phyloP scores from a whole-genome alignment of 106 monocot species.

The Vanilla planifolia region DNA sequence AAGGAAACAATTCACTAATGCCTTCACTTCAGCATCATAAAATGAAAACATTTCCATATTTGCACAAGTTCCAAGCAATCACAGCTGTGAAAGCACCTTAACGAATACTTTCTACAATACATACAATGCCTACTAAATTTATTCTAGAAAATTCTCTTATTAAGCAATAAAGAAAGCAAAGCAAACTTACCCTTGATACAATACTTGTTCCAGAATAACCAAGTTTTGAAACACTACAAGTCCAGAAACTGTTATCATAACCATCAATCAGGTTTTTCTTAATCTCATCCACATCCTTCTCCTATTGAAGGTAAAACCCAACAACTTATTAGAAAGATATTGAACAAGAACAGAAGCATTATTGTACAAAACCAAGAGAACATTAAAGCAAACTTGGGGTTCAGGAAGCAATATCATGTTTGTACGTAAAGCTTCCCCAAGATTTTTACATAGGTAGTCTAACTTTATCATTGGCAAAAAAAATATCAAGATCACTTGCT shows the following conservation, averaged over 20 bases:
- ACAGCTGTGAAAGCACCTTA: too few species aligned
- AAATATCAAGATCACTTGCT: slow-evolving; percentile 20
- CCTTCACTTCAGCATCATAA: too few species aligned
- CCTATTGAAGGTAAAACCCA: slow-evolving; percentile 28
- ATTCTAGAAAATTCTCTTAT: too few species aligned
- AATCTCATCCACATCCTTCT: slow-evolving; percentile 81
- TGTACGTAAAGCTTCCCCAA: too few species aligned
- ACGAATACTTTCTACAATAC: too few species aligned
- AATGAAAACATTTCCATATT: too few species aligned
- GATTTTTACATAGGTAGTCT: not conserved
- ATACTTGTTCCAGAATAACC: slow-evolving; percentile 96
- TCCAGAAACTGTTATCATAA: slow-evolving; percentile 85
- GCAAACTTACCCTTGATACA: slow-evolving; percentile 72
- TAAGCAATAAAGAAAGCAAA: not conserved
- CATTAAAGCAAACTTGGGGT: too few species aligned
- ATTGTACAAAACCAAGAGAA: not conserved
- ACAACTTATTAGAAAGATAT: not conserved
- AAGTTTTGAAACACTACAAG: slow-evolving; percentile 87
- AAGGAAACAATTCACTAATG: too few species aligned
- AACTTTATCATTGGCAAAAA: not conserved
- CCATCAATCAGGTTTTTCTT: slow-evolving; percentile 73
- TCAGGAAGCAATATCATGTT: too few species aligned
- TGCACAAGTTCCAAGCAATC: too few species aligned
- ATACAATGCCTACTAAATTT: too few species aligned
- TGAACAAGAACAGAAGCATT: not conserved